Evolutionary conservation across 805 yeast species (phyloP).

Genomic region (Ogataea pilisensis): DNA sequence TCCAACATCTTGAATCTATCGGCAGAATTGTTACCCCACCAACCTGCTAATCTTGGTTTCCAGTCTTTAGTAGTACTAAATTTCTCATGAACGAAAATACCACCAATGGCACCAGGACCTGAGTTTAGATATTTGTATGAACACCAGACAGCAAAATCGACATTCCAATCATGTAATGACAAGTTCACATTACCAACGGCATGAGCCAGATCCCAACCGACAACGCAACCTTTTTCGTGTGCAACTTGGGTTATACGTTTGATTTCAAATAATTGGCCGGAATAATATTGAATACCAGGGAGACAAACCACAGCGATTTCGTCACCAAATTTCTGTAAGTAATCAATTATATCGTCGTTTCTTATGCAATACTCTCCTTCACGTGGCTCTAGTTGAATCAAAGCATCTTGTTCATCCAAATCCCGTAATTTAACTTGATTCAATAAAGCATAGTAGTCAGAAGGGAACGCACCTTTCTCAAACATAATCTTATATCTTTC

Average conservation of each 20-base stretch:
- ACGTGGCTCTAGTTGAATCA: constrained; percentile 64
- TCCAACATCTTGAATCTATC: constrained; percentile 79
- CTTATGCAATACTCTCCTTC: constrained; percentile 51
- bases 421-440: constrained; percentile 68
- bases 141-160: constrained; percentile 95
- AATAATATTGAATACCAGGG: constrained; percentile 87
- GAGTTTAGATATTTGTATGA: constrained; percentile 86
- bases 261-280: constrained; percentile 85
- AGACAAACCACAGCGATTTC: constrained; percentile 70
- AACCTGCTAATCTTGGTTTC: constrained; percentile 80
- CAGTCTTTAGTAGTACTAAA: constrained; percentile 23
- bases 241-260: constrained; percentile 62
- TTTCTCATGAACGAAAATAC: constrained; percentile 69
- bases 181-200: constrained; percentile 86
- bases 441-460: constrained; percentile 82
- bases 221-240: constrained; percentile 47
- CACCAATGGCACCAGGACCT: constrained; percentile 94
- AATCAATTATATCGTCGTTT: constrained; percentile 57
- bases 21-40: constrained; percentile 88
- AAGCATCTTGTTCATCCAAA: constrained; percentile 43
- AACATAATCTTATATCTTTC: constrained; percentile 65
- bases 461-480: constrained; percentile 87
- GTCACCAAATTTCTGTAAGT: constrained; percentile 53
- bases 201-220: constrained; percentile 96
- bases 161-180: constrained; percentile 78